Conservation (phyloP, 768 basidiomycete species). For the Hericium coralloides region DNA sequence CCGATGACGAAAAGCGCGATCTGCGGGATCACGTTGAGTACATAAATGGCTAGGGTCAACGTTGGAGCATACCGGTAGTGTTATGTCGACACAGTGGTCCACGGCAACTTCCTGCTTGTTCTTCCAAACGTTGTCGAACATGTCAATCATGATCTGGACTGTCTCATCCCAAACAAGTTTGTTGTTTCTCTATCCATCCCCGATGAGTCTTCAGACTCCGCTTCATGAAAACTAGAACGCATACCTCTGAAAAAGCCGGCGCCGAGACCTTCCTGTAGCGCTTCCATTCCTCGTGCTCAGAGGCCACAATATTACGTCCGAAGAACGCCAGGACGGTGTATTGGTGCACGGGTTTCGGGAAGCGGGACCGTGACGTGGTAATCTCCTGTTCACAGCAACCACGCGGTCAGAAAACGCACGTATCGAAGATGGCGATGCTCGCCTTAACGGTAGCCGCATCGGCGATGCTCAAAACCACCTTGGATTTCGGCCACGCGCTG, state of each 20-base stretch:
- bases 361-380: slow-evolving; percentile 36
- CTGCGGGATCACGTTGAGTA: slow-evolving; percentile 20
- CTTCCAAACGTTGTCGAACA: slow-evolving; percentile 38
- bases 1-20: slow-evolving; percentile 49
- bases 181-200: slow-evolving; percentile 23
- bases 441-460: slow-evolving; percentile 11
- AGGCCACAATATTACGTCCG: slow-evolving; percentile 52
- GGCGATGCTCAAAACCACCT: not conserved
- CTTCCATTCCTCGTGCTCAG: slow-evolving; percentile 60
- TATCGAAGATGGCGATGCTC: not conserved
- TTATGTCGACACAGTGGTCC: slow-evolving; percentile 43
- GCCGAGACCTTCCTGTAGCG: slow-evolving; percentile 52
- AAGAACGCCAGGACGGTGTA: slow-evolving; percentile 43
- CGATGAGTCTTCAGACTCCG: not conserved
- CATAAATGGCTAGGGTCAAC: no score
- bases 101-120: slow-evolving; percentile 29
- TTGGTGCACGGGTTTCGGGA: slow-evolving; percentile 44
- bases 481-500: not conserved
- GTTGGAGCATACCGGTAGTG: slow-evolving; percentile 34
- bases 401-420: not conserved
- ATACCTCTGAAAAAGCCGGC: slow-evolving; percentile 57
- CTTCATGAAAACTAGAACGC: not conserved
- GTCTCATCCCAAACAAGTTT: slow-evolving; percentile 32
- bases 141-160: slow-evolving; percentile 20
- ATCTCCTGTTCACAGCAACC: slow-evolving; percentile 34